Base-by-base conservation (phyloP, 805 yeast genomes). In the Pichia occidentalis region DNA sequence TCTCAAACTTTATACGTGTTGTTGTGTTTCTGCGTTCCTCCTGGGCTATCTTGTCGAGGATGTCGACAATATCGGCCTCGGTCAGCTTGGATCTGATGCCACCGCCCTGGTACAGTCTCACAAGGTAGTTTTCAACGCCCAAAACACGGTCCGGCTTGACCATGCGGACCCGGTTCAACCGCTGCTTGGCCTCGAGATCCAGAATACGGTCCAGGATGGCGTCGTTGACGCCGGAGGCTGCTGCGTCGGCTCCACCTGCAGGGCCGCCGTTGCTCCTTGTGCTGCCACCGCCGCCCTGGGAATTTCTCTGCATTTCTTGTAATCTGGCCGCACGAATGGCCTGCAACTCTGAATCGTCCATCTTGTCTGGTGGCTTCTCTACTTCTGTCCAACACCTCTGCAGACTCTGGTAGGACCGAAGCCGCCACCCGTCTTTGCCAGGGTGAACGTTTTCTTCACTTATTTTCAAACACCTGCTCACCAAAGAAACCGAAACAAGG, bases 241-340 rank as follows among this genome's bases (percentile, higher is more conserved):
- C 37, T 22, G n/a, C 26, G 7, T 23, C 21, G 26, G 21, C 19
- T 29, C 23, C 25, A 18, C 16, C 13, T 20, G n/a, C 24, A 4
- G 28, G 22, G 22, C 33, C 38, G 8, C 27, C 24, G 19, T 22
- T 24, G 31, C 20, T 24, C 13, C 40, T 16, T 10, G 29, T n/a
- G 8, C 28, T 33, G 14, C n/a, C 22, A 17, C 24, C 34, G 13
- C 36, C 33, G 1, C 53, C 50, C n/a, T n/a, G n/a, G n/a, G n/a
- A n/a, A n/a, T n/a, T n/a, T n/a, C n/a, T n/a, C n/a, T 20, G 12
- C 19, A 20, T 17, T 22, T 22, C 20, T 18, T 81, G 80, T 50
- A 90, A 61, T 48, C 97, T 74, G n/a, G 97, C 97, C 31, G 85
- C 86, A 50, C 97, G 75, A 46, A 90, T 84, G 23, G 96, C 96